These are phyloP conservation scores for Nemania sp. DNA, from an alignment of 2,329 filamentous ascomycete species.

Conservation along the genomic window DNA sequence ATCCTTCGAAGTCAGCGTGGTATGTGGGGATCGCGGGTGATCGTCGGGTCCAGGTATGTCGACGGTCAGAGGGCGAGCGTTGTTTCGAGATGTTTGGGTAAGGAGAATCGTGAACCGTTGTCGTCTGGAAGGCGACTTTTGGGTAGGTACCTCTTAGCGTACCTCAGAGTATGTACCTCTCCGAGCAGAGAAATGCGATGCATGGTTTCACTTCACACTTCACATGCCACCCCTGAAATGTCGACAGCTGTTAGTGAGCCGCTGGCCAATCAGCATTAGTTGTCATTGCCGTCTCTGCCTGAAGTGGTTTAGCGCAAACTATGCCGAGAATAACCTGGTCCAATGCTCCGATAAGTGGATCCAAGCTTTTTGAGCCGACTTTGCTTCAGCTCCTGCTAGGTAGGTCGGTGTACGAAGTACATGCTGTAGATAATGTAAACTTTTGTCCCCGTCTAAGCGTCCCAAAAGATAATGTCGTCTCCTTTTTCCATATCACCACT, in stretches of 20 bases:
- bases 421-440: no score
- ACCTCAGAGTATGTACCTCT: no score
- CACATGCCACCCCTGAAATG: conserved; percentile 23
- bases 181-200: no score
- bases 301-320: conserved; percentile 10
- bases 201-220: conserved; percentile 10
- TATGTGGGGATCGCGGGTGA: background rate
- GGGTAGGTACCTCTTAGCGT: no score
- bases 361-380: background rate
- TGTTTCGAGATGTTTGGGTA: background rate
- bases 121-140: no score
- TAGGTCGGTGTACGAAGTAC: no score
- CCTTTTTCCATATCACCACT: conserved; percentile 20
- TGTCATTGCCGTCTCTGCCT: conserved; percentile 5
- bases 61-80: background rate
- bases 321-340: conserved; percentile 13
- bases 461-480: conserved; percentile 33
- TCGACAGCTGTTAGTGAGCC: conserved; percentile 8
- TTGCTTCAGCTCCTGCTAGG: background rate
- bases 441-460: no score
- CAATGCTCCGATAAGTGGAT: background rate
- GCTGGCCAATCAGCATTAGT: conserved; percentile 12
- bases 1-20: background rate
- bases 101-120: conserved; percentile 2
- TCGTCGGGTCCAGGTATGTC: background rate